Conservation (phyloP, 352 stramenopile species). For the Phytophthora tentaculata region DNA sequence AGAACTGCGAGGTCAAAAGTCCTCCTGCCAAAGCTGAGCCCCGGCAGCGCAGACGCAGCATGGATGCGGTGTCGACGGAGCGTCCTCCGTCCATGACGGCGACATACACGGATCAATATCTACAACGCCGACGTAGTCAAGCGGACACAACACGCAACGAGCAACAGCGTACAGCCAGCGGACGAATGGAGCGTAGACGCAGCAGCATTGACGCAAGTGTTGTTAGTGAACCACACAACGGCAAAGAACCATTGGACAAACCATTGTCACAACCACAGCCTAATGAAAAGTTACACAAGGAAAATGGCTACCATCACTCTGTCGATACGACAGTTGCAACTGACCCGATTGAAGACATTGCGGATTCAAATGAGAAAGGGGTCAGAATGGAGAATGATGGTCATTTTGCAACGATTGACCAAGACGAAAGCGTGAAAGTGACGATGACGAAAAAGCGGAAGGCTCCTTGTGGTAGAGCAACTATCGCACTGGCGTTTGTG, state of each 20-base stretch:
- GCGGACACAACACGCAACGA: neutral
- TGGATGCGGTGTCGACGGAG: conserved; percentile 2
- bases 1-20: conserved; percentile 1
- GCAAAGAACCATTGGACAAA: neutral
- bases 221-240: neutral
- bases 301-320: conserved; percentile 6
- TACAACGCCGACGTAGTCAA: conserved; percentile 11
- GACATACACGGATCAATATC: conserved; percentile 26
- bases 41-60: conserved; percentile 17
- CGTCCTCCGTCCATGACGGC: conserved; percentile 4
- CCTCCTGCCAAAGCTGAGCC: conserved; percentile 4
- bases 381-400: conserved; percentile 4
- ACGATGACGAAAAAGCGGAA: conserved; percentile 29
- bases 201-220: conserved; percentile 7
- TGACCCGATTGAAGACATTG: conserved; percentile 4
- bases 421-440: conserved; percentile 12
- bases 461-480: conserved; percentile 22
- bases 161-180: conserved; percentile 5
- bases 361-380: conserved; percentile 21
- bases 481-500: conserved; percentile 11
- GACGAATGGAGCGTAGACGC: conserved; percentile 2
- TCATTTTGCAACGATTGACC: conserved; percentile 5
- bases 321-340: conserved; percentile 12
- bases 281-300: neutral
- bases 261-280: neutral